Conservation (phyloP, 345 rosid genomes). For the Garcia nutans region DNA sequence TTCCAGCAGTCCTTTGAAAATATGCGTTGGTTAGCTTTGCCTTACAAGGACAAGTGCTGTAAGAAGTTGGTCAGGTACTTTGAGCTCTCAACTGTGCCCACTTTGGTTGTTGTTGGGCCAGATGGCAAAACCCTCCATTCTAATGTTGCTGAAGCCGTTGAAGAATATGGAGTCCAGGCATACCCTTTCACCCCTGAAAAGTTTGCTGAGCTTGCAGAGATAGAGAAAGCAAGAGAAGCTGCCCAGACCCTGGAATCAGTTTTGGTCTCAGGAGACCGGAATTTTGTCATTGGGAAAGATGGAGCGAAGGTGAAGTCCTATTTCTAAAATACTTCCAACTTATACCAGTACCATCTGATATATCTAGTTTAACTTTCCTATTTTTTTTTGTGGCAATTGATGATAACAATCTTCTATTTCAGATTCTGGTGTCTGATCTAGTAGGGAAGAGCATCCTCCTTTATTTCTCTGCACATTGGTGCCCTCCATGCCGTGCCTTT, state of each 20-base stretch:
- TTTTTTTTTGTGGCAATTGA: background rate
- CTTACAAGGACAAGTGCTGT: conserved; percentile 32
- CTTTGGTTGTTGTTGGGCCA: conserved; percentile 37
- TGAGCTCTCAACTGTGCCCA: conserved; percentile 34
- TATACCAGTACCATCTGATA: background rate
- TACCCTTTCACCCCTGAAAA: conserved; percentile 45
- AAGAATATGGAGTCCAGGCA: conserved; percentile 36
- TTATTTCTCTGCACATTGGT: conserved; percentile 49
- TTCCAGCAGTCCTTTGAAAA: conserved; percentile 22
- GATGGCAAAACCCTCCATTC: conserved; percentile 39
- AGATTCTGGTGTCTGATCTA: conserved; percentile 40
- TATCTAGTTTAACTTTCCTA: background rate
- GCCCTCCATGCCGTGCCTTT: conserved; percentile 47
- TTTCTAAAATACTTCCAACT: background rate
- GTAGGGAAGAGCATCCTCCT: conserved; percentile 45
- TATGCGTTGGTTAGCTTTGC: conserved; percentile 43
- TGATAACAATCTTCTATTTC: background rate
- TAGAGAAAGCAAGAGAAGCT: conserved; percentile 31
- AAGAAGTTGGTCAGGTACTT: conserved; percentile 31
- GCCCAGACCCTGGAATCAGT: conserved; percentile 42
- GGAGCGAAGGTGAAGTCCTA: conserved; percentile 30
- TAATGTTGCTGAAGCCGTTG: conserved; percentile 34
- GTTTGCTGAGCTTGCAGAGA: conserved; percentile 32
- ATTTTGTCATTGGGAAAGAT: conserved; percentile 37
- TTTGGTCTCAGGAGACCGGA: conserved; percentile 28